Evolutionary conservation across 192 early-diverging fungal species (phyloP), one percentile per base, ranked within the genome.

Genomic region (Coemansia sp.): DNA sequence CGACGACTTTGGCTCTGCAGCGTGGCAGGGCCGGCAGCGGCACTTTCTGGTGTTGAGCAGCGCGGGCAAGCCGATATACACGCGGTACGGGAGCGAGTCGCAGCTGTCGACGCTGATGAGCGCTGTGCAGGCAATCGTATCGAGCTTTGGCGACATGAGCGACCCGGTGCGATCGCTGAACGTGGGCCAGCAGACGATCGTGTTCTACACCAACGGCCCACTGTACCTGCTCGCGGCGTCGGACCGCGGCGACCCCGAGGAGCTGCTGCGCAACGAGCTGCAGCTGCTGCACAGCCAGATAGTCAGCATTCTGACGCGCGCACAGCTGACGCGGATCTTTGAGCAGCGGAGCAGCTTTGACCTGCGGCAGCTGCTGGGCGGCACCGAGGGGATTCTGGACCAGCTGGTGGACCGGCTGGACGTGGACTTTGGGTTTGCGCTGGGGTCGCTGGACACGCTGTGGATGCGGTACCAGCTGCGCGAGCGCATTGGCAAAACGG

Each of bases 41-140:
- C 93, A 98, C 56, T 94, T 94, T 54, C 90, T 98, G 57, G 87
- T 98, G 8, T 80, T 98, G 11, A 90, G 88, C 75, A 88, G 83
- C 57, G 89, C 92, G 4, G 95, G 95, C 15, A 98, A 98, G 68
- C 93, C 95, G 11, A 88, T 98, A 8, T 98, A 92, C 76, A 85
- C 85, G 30, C 79, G 94, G 60, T 89, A 97, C 67, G 95, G 95
- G 12, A 86, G 91, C 57, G 95, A 98, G 63, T 74, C 90, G 15
- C 80, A 90, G 54, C 83, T 95, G 52, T 86, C 94, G 11, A 81
- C 83, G 20, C 74, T 92, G 35, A 94, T 91, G 87, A 93, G 92
- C 30, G 81, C 95, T 2, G 83, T 93, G 15, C 94, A 95, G 48
- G 91, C 93, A 0, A 83, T 97, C 21, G 79, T 94, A 30, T 85